Percentiles rank a stretch among this genome's conserved stretches.
These are phyloP conservation scores for Pichia sp. DNA, from an alignment of 1,139 yeast species.

Conservation along the genomic window DNA sequence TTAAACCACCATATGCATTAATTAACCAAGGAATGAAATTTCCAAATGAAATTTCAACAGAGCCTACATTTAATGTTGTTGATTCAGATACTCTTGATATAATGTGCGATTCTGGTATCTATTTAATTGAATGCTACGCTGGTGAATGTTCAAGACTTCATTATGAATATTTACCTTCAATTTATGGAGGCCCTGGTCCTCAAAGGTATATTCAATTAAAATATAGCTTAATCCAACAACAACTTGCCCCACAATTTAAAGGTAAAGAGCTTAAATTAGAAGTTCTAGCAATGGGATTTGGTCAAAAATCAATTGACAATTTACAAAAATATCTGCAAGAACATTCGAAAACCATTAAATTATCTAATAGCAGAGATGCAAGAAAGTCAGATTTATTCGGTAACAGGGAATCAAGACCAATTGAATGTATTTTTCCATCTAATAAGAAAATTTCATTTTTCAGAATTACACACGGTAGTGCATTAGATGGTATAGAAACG, in stretches of 20 bases:
- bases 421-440: constrained; percentile 22
- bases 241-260: constrained; percentile 38
- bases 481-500: constrained; percentile 69
- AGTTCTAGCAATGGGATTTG: constrained; percentile 41
- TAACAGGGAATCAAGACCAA: constrained; percentile 20
- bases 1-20: constrained; percentile 21
- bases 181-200: constrained; percentile 55
- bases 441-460: constrained; percentile 37
- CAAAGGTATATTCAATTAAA: constrained; percentile 45
- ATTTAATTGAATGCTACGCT: constrained; percentile 57
- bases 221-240: constrained; percentile 39
- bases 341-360: constrained; percentile 13
- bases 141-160: constrained; percentile 62
- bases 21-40: constrained; percentile 27
- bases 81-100: constrained; percentile 44
- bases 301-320: constrained; percentile 35
- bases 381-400: constrained; percentile 23
- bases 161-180: constrained; percentile 51
- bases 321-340: constrained; percentile 32
- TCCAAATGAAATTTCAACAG: constrained; percentile 15
- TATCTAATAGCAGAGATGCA: constrained; percentile 17
- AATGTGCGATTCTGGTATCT: constrained; percentile 59
- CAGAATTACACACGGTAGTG: constrained; percentile 62
- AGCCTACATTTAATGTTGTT: constrained; percentile 25
- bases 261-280: constrained; percentile 41